Evolutionary conservation across 2,329 filamentous ascomycete species (phyloP), one percentile per base, ranked within the genome.

Genomic region (Exophiala phaeomuriformis): DNA sequence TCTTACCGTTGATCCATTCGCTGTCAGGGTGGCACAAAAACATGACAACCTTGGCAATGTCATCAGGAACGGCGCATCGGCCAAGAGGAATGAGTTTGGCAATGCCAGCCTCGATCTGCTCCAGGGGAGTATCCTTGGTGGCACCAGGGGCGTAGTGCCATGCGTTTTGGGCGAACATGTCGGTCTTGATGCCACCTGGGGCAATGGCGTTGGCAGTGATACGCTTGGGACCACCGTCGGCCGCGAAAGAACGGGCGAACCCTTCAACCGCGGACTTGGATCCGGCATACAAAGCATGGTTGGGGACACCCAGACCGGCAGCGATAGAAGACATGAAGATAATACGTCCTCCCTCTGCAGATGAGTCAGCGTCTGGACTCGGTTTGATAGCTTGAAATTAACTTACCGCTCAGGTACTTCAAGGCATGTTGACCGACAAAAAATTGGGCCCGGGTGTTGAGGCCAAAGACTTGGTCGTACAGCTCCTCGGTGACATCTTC

Each of bases 161-260:
- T 28, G 81, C 77, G 68, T 85, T 85, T 69, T 81, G 77, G 57
- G 83, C 77, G 72, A 85, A 89, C 85, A 89, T 89, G 68, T 89
- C 86, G 41, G 77, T 83, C 77, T 86, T 85, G 73, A 87, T 83
- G 42, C 84, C 84, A 52, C 84, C 84, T 1, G 84, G 84, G 1
- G 84, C 84, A 44, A 87, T 82, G 60, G 82, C 83, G 64, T 88
- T 88, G 70, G 85, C 83, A 0, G 84, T 87, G 65, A 87, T 82
- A 47, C 81, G 78, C 64, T 79, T 77, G 63, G 75, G 76, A 53
- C 84, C 84, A 67, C 84, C 86, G 70, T 88, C 84, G 49, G 83
- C 84, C 5, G 84, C 80, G 64, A 88, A 86, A 29, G 79, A 77
- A 69, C 85, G 84, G 65, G 84, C 81, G 72, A 87, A 83, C 44